Evolutionary conservation across 805 yeast species (phyloP), one percentile per base, ranked within the genome.

Genomic region (Tetrapisispora fleetii): DNA sequence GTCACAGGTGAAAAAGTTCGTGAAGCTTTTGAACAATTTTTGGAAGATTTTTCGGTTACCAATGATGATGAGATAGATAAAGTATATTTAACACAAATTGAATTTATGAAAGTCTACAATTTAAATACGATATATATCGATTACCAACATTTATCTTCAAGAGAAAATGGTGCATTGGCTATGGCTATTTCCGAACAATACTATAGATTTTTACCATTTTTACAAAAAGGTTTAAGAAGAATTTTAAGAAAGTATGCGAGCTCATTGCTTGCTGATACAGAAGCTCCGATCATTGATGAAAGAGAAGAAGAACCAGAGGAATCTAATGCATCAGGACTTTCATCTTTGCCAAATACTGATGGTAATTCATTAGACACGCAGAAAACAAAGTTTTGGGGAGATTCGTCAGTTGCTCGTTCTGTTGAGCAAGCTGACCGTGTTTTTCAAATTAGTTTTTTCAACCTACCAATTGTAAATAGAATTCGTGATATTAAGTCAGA

Each of bases 1-100:
- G 79, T 80, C 43, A 88, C 96, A 3, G 97, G 96, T 50, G 97
- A 90, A 63, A 87, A 87, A 57, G 97, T 93, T 17, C 78, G 91
- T 40, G 96, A 88, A 65, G 81, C 90, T 16, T 91, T 93, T 64
- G 96, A 90, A 64, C 79, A 76, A 54, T 91, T 91, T 60, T 67
- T 91, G 48, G 85, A 81, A 59, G 84, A 78, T 32, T 91, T 73
- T 60, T 68, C 69, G 3, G 77, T 77, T 41, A 70, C 67, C 8
- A 54, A 50, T 40, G 69, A 49, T 54, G 58, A 49, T 40, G 64
- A 58, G 24, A 59, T 64, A 37, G 85, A 85, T 3, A 75, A 70
- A 50, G 73, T 81, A 32, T 91, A 91, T 62, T 60, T 90, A 47
- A 81, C 84, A 10, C 96, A 88, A 65, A 77, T 93, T 48, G 82